Conservation (phyloP, 2,329 filamentous ascomycete species). For the Venturia carpophila region DNA sequence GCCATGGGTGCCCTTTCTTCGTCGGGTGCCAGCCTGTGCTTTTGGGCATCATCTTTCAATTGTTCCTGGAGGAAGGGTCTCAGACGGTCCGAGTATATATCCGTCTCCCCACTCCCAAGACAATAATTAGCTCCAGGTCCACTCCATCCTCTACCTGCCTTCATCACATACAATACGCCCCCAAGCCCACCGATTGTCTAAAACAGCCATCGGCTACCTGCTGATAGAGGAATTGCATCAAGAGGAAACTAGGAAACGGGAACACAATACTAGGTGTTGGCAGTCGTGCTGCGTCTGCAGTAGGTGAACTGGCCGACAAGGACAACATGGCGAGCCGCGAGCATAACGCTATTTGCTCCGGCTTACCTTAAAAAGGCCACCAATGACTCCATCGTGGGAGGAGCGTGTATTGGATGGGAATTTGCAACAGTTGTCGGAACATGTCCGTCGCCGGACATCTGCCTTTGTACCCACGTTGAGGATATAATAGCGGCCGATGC, state of each 20-base stretch:
- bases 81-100: neutral
- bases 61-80: neutral
- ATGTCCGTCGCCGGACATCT: neutral
- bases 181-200: neutral
- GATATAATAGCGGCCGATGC: neutral
- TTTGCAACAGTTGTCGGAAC: neutral
- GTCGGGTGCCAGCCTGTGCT: neutral
- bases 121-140: neutral
- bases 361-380: neutral
- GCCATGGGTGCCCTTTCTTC: neutral
- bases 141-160: neutral
- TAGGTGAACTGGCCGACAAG: constrained; percentile 6
- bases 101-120: neutral
- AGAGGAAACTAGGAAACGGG: neutral
- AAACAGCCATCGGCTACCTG: neutral
- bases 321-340: constrained; percentile 7
- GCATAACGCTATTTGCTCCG: constrained; percentile 7
- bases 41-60: neutral
- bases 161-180: neutral
- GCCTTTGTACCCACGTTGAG: neutral
- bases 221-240: neutral
- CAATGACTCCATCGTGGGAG: neutral
- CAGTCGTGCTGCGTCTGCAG: neutral
- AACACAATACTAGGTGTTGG: neutral
- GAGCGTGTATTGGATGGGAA: neutral